Conservation (phyloP, 176 grass and related monocot genomes). For the Aegilops speltoides region DNA sequence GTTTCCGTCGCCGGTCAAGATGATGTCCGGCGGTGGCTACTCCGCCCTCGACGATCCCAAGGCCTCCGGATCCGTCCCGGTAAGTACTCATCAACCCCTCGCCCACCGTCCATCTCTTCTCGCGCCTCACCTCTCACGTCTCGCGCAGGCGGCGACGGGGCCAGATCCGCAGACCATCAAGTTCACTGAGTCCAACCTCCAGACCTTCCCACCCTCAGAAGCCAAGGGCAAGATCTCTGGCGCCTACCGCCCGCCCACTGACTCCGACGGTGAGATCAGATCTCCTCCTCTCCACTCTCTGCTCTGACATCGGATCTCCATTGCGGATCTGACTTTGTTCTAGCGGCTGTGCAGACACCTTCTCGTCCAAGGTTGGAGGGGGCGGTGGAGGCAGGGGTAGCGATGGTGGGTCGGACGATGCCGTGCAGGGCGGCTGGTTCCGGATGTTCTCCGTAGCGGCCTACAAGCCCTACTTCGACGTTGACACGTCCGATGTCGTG, state of each 20-base stretch:
- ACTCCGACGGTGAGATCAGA: slow-evolving; percentile 85
- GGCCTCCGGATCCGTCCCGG: slow-evolving; percentile 88
- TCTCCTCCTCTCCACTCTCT: neutral
- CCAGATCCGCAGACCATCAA: slow-evolving; percentile 75
- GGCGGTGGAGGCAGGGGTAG: slow-evolving; percentile 37
- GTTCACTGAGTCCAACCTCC: slow-evolving; percentile 84
- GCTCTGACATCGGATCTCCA: neutral
- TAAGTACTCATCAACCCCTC: slow-evolving; percentile 24
- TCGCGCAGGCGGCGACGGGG: slow-evolving; percentile 55
- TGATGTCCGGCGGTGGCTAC: slow-evolving; percentile 97
- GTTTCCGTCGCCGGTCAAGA: slow-evolving; percentile 43
- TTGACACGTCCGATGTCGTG: slow-evolving; percentile 86
- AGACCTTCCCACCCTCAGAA: slow-evolving; percentile 87
- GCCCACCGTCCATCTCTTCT: slow-evolving; percentile 5
- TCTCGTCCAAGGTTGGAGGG: slow-evolving; percentile 61
- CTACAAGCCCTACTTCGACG: slow-evolving; percentile 92
- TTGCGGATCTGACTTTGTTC: slow-evolving; percentile 28
- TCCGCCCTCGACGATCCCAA: slow-evolving; percentile 81
- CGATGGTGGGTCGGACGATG: slow-evolving; percentile 51
- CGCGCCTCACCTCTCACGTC: neutral
- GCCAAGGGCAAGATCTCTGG: slow-evolving; percentile 85
- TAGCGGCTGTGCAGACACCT: slow-evolving; percentile 55
- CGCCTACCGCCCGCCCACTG: slow-evolving; percentile 85
- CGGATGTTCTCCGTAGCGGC: slow-evolving; percentile 77
- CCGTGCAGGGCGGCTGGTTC: slow-evolving; percentile 76